Evolutionary conservation across 805 yeast genomes (phyloP), one percentile per base, ranked within the genome.

Genomic region (Yamadazyma endophytica): DNA sequence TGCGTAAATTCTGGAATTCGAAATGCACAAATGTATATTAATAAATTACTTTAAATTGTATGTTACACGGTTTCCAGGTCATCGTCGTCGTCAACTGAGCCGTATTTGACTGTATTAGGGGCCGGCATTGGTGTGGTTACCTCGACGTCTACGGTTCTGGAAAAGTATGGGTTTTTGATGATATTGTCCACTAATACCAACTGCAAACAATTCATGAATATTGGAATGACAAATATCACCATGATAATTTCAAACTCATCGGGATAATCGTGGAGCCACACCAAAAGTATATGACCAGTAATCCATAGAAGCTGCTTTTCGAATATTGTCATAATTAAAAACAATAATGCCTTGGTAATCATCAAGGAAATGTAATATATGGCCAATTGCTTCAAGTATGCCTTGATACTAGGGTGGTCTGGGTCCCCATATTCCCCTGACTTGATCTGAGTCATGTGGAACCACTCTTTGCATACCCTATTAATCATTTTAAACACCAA

Each of bases 231-330:
- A 50, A 92, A 75, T 79, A 90, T 82, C 16, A 92, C 96, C 39
- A 90, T 73, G 23, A 83, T 79, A 11, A 90, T 85, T 54, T 92
- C 96, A 22, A 87, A 41, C 38, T 66, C 68, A 40, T 82, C 77
- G 2, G 95, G 92, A 54, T 79, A 78, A 32, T 74, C 75, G 46
- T 82, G 80, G 4, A 92, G 75, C 92, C 96, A 84, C n/a, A 84
- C 75, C 16, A 90, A 62, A 20, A 88, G 58, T 64, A 84, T 76
- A 36, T 79, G 79, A 9, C 94, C 87, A 26, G 83, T 64, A 23
- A 63, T 43, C 72, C 72, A 66, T 19, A 66, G 39, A 17, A 66
- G 44, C 33, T 60, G 61, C 5, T 64, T 64, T 39, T 83, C 89
- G 39, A 85, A 73, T 36, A 79, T 64, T 25, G 88, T 89, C 42